Base-by-base conservation (phyloP, 176 grass and related monocot genomes). In the Avena sativa region DNA sequence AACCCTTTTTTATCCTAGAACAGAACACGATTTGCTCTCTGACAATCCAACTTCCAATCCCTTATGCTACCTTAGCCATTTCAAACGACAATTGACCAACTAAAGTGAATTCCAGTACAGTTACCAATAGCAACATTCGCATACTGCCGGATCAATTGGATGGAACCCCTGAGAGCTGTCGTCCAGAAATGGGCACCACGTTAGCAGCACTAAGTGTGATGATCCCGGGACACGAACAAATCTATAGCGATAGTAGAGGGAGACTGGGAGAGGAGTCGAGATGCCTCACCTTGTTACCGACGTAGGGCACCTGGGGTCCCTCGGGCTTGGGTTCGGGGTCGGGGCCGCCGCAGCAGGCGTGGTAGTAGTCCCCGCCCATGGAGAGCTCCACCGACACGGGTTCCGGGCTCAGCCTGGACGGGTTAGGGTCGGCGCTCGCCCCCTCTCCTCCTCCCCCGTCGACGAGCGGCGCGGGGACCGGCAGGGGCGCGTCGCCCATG, bases 251-350 rank as follows among this genome's bases (percentile, higher is more conserved):
- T 57, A 17, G 48, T 17, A 9, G 9, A 26, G 25, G 4, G 30
- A 3, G 46, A 28, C 21, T 6, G 69, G 14, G 12, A 38, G 32
- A 66, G 48, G 73, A 76, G 73, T 2, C 7, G 19, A 74, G 48
- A 77, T 15, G 83, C 21, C 85, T 85, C 80, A 89, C 95, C 93
- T 93, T 98, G 56, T 90, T 81, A 17, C 91, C 93, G 52, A 98
- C 78, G 80, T 72, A 93, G 64, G 95, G 93, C 68, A 80, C 67
- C 95, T 93, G 90, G 76, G 89, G 81, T 15, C 89, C 90, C 80
- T 95, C 93, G 66, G 74, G 73, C 17, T 56, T 78, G 49, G 58
- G 85, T 71, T 89, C 90, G 83, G 69, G 46, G 83, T 87, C 79
- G 78, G 86, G 63, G 40, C 88, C 89, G 47, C 89, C 87, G 87